A percentile compares a stretch with the other conserved stretches of the same genome.
These are phyloP conservation scores for Rhizophagus clarus DNA, from an alignment of 192 early-diverging fungal genomes.

Conservation along the genomic window DNA sequence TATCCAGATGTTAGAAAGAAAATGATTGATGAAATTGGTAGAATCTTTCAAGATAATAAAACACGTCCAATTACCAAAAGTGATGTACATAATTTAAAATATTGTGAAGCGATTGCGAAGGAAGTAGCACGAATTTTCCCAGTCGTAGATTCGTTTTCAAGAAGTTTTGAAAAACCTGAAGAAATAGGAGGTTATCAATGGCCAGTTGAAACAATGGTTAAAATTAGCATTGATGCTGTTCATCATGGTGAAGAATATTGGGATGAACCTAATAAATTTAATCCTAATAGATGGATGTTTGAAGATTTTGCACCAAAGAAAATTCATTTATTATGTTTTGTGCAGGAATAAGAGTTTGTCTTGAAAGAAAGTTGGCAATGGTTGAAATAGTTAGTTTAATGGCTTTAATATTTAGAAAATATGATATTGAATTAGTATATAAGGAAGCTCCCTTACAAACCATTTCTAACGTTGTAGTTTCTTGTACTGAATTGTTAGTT, in stretches of 20 bases:
- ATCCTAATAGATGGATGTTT: too few species aligned
- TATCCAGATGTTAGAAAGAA: background rate
- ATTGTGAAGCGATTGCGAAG: slow-evolving; percentile 8
- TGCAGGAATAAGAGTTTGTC: background rate
- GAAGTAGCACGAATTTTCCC: background rate
- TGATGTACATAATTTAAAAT: background rate
- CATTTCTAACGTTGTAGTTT: background rate
- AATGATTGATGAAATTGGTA: background rate
- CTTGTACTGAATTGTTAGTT: background rate
- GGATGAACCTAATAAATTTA: too few species aligned
- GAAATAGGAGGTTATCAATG: slow-evolving; percentile 23
- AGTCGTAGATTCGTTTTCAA: background rate
- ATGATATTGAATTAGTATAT: background rate
- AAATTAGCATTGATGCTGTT: too few species aligned
- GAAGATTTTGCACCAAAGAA: background rate
- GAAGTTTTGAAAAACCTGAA: background rate
- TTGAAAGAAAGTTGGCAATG: slow-evolving; percentile 7
- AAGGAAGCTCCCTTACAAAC: background rate
- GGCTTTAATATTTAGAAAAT: background rate
- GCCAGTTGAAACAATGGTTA: background rate
- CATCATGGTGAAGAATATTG: too few species aligned
- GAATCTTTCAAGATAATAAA: background rate
- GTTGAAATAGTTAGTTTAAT: too few species aligned
- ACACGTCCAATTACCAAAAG: background rate
- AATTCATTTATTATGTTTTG: background rate